phyloP scores from a whole-genome alignment of 108 stramenopile species.

The Bacterosira constricta region DNA sequence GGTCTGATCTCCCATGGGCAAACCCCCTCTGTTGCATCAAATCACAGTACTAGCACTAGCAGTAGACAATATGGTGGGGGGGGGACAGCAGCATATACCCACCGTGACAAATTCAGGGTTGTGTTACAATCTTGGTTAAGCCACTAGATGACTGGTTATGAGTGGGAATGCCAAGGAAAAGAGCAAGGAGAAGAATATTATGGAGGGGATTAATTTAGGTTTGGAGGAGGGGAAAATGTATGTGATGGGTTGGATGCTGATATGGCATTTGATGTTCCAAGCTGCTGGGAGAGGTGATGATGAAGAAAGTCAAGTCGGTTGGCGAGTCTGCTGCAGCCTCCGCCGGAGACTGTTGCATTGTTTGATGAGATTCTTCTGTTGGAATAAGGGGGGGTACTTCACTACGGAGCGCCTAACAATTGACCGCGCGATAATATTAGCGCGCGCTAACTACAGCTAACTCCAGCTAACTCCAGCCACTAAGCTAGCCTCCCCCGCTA shows the following conservation, averaged over 20 bases:
- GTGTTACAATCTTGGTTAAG: neutral
- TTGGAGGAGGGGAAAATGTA: conserved; percentile 80
- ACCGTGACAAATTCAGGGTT: conserved; percentile 32
- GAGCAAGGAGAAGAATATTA: conserved; percentile 25
- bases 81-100: conserved; percentile 7
- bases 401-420: too few relatives aligned
- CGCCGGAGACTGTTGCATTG: conserved; percentile 90
- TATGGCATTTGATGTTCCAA: conserved; percentile 61
- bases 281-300: conserved; percentile 40
- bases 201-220: conserved; percentile 61
- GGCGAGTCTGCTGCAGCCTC: conserved; percentile 86
- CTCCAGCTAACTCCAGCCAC: too few relatives aligned
- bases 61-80: neutral
- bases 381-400: conserved; percentile 78
- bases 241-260: conserved; percentile 68
- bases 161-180: conserved; percentile 3
- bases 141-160: neutral
- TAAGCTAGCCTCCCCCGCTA: too few relatives aligned
- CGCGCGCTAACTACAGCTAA: too few relatives aligned
- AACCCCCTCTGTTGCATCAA: neutral
- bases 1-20: conserved; percentile 11
- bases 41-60: neutral
- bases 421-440: too few relatives aligned
- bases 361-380: conserved; percentile 91
- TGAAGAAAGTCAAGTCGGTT: conserved; percentile 45